phyloP scores from a whole-genome alignment of 2,329 filamentous ascomycete genomes.

The Fusarium sororula region DNA sequence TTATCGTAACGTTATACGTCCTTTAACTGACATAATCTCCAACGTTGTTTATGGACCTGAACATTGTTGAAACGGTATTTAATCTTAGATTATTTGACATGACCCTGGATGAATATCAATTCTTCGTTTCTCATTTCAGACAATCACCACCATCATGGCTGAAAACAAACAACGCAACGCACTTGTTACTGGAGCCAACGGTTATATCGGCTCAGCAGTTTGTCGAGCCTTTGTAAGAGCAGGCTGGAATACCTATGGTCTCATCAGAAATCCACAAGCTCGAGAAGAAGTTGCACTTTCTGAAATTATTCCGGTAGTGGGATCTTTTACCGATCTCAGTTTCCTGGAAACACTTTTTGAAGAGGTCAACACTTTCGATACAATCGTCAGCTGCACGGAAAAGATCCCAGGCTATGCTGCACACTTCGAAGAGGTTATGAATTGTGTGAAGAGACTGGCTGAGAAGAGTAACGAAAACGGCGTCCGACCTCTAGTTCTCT shows the following conservation, averaged over 20 bases:
- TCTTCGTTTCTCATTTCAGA: not conserved
- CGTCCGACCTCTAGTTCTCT: constrained; percentile 54
- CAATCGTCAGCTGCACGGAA: constrained; percentile 56
- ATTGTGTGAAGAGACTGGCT: constrained; percentile 48
- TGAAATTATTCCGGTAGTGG: constrained; percentile 54
- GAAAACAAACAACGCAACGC: constrained; percentile 36
- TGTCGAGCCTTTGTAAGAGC: constrained; percentile 55
- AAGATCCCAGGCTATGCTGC: constrained; percentile 50
- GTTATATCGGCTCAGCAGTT: constrained; percentile 58
- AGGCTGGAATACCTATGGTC: constrained; percentile 56
- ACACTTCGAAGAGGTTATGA: constrained; percentile 51
- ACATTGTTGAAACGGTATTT: not conserved
- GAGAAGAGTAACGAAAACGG: constrained; percentile 45
- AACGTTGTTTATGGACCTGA: not conserved
- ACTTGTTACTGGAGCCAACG: constrained; percentile 59
- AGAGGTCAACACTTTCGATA: constrained; percentile 48
- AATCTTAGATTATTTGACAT: not conserved
- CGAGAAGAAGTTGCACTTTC: constrained; percentile 43
- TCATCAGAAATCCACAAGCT: constrained; percentile 50
- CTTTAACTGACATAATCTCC: not conserved
- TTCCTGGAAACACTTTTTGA: constrained; percentile 43
- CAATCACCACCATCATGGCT: not conserved
- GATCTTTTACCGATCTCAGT: constrained; percentile 47
- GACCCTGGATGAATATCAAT: not conserved
- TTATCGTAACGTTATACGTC: not conserved